These are phyloP conservation scores for Sporisorium scitamineum DNA, from an alignment of 1,284 basidiomycete genomes.

Conservation along the genomic window DNA sequence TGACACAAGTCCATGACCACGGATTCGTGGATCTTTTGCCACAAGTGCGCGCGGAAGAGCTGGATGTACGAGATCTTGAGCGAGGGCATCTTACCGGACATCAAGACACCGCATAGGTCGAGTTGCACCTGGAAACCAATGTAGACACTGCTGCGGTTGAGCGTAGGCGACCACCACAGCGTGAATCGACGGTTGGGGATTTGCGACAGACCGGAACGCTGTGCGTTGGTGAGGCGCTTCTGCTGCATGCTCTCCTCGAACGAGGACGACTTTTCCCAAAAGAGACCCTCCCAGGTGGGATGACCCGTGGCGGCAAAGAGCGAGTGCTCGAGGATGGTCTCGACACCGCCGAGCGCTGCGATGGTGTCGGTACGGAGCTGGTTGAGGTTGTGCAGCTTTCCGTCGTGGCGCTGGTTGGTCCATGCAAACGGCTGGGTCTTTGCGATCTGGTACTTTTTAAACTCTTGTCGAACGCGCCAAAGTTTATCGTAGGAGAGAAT, in stretches of 20 bases:
- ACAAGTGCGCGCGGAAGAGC: slow-evolving; percentile 99
- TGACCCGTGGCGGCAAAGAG: slow-evolving; percentile 97
- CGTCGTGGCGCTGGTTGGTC: slow-evolving; percentile 97
- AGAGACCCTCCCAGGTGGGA: slow-evolving; percentile 75
- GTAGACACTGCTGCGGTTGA: slow-evolving; percentile 98
- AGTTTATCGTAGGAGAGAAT: slow-evolving; percentile 97
- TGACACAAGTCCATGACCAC: slow-evolving; percentile 96
- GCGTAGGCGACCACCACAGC: slow-evolving; percentile 95
- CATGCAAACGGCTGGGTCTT: slow-evolving; percentile 96
- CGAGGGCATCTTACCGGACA: slow-evolving; percentile 98
- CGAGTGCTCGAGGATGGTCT: slow-evolving; percentile 96
- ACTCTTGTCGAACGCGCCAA: slow-evolving; percentile 85
- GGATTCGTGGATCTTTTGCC: slow-evolving; percentile 82
- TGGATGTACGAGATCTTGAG: slow-evolving; percentile 84
- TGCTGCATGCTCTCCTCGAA: slow-evolving; percentile 95
- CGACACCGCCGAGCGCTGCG: slow-evolving; percentile 96
- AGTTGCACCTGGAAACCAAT: slow-evolving; percentile 99
- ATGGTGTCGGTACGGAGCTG: slow-evolving; percentile 99
- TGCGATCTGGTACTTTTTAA: slow-evolving; percentile 92
- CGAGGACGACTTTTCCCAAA: slow-evolving; percentile 73
- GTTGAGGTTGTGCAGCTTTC: slow-evolving; percentile 97
- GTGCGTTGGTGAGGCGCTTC: slow-evolving; percentile 84
- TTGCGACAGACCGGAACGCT: slow-evolving; percentile 94
- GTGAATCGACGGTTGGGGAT: slow-evolving; percentile 99
- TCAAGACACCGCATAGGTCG: slow-evolving; percentile 86